These are phyloP conservation scores for Mycoemilia scoparia DNA, from an alignment of 192 early-diverging fungal species.

Conservation along the genomic window DNA sequence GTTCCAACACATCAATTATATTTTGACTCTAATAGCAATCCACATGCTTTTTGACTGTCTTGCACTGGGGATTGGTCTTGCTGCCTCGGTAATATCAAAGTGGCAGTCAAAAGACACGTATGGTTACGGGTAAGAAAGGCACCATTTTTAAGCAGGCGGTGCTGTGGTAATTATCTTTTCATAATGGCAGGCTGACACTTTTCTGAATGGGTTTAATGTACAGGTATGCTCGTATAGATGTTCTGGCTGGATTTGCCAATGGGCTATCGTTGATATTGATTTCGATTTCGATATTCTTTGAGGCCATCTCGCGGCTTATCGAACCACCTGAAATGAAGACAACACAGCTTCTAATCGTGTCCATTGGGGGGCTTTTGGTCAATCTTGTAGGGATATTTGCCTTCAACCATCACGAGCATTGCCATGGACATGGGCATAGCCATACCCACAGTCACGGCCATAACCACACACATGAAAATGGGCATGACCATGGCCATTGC, in stretches of 20 bases:
- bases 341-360: constrained; percentile 65
- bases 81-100: constrained; percentile 77
- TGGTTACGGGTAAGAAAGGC: too few species aligned
- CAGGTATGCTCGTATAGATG: constrained; percentile 82
- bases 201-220: too few species aligned
- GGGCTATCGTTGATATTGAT: constrained; percentile 80
- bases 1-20: too few species aligned
- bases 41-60: constrained; percentile 98
- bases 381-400: constrained; percentile 87
- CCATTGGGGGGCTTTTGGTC: constrained; percentile 75
- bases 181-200: too few species aligned
- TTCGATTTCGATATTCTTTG: constrained; percentile 76
- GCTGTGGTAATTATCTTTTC: not conserved
- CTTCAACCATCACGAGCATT: constrained; percentile 66
- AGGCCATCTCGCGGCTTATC: constrained; percentile 73
- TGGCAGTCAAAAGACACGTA: constrained; percentile 73
- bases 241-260: constrained; percentile 81
- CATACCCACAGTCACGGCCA: constrained; percentile 43
- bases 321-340: constrained; percentile 76
- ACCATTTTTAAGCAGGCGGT: constrained; percentile 48
- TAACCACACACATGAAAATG: constrained; percentile 26
- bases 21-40: too few species aligned
- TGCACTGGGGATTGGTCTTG: constrained; percentile 68
- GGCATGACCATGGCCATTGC: constrained; percentile 11
- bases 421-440: constrained; percentile 34